phyloP scores from a whole-genome alignment of 2,329 filamentous ascomycete species.

The Microcyclospora tardicrescens region DNA sequence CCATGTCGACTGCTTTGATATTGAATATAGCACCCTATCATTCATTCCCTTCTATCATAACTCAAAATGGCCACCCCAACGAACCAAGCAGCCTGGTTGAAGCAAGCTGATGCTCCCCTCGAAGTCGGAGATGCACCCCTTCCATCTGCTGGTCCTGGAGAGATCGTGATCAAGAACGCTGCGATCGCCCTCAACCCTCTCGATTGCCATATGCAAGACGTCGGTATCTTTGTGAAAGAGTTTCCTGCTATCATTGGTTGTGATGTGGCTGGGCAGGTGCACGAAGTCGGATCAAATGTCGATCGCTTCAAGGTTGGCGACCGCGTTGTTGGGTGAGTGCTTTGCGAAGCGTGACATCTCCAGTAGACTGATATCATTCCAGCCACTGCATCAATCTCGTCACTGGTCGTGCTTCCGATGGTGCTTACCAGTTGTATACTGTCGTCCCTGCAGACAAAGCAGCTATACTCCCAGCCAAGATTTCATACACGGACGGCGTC shows the following conservation, averaged over 20 bases:
- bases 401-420: conserved; percentile 7
- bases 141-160: conserved; percentile 12
- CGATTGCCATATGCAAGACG: conserved; percentile 11
- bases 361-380: too few relatives aligned
- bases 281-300: conserved; percentile 17
- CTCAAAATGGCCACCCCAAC: conserved; percentile 4
- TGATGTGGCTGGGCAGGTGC: conserved; percentile 19
- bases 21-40: too few relatives aligned
- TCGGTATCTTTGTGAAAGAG: conserved; percentile 9
- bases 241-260: conserved; percentile 18
- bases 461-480: conserved; percentile 23
- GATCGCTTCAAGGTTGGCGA: conserved; percentile 14
- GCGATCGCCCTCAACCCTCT: conserved; percentile 19
- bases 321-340: conserved; percentile 15
- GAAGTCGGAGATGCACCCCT: conserved; percentile 12
- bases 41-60: too few relatives aligned
- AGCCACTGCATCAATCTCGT: conserved; percentile 6
- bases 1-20: too few relatives aligned
- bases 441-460: conserved; percentile 17
- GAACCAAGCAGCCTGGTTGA: conserved; percentile 4
- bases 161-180: conserved; percentile 17
- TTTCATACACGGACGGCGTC: conserved; percentile 23
- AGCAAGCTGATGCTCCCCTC: conserved; percentile 5
- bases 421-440: conserved; percentile 20
- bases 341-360: too few relatives aligned